Evolutionary conservation across 192 early-diverging fungal species (phyloP), one percentile per base, ranked within the genome.

Genomic region (Gryganskiella cystojenkinii): DNA sequence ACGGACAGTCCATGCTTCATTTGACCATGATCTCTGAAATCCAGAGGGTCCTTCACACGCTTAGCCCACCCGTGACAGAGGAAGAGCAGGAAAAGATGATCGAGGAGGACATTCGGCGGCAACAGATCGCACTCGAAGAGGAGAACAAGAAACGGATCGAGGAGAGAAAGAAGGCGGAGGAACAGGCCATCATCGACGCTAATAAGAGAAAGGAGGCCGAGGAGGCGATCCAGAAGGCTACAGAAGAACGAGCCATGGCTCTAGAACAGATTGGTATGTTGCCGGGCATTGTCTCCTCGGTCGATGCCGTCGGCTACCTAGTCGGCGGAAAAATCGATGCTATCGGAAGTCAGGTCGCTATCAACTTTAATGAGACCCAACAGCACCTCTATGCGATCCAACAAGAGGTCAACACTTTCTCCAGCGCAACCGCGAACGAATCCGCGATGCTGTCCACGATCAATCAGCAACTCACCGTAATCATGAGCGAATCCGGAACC

Each of bases 1-100:
- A 31, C 3, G 72, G 64, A 2, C 72, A 75, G 24, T 55, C 19
- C 3, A n/a, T 33, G 15, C 33, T 75, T 7, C 42, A 61, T 10
- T 31, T 60, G 3, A 47, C 40, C 5, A 20, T 73, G 6, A 40
- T 34, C 2, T 28, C 34, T 5, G 60, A 67, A 35, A 56, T 68
- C 40, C 27, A 45, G 17, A 28, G 59, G 14, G 72, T 75, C 25
- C 34, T 67, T 10, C 14, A 44, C 4, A 44, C 58, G 14, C 35
- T 67, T 20, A 47, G 22, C 2, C 33, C 64, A 3, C 37, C 49
- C 10, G 40, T 49, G 27, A 56, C 58, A 0, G 60, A 62, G 3
- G 67, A 51, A 1, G 57, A 52, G 11, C 67, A 20, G 15, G 31
- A 5, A 28, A 44, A 20, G 35, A 35, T 14, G 19, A 20, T 15